Conservation (phyloP, 805 yeast species). For the Metschnikowia vanudenii region DNA sequence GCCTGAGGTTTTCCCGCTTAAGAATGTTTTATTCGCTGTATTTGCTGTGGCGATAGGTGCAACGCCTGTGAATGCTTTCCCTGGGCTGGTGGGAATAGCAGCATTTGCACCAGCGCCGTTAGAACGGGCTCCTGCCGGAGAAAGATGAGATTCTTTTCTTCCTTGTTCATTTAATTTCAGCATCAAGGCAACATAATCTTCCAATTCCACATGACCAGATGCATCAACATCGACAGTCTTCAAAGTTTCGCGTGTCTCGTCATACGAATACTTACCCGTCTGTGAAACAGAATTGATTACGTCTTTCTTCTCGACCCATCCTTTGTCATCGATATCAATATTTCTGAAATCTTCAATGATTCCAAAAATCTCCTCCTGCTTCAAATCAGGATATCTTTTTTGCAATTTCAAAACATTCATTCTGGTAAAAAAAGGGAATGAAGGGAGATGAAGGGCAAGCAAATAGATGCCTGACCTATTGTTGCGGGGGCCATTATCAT, state of each 20-base stretch:
- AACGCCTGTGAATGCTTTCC: constrained; percentile 23
- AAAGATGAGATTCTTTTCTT: constrained; percentile 1
- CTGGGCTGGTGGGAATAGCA: constrained; percentile 18
- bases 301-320: constrained; percentile 90
- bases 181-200: constrained; percentile 83
- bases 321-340: constrained; percentile 88
- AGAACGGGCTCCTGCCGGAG: constrained; percentile 7
- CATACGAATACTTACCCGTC: constrained; percentile 80
- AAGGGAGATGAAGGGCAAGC: neutral
- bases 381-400: constrained; percentile 82
- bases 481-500: constrained; percentile 5
- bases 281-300: constrained; percentile 81
- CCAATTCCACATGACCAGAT: constrained; percentile 94
- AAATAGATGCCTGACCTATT: neutral
- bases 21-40: constrained; percentile 58
- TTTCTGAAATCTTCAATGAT: constrained; percentile 82
- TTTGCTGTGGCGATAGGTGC: constrained; percentile 52
- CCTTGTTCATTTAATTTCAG: constrained; percentile 67
- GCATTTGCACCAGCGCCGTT: constrained; percentile 1
- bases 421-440: neutral
- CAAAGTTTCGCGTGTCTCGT: constrained; percentile 89
- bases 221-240: constrained; percentile 92
- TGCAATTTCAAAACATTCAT: constrained; percentile 46
- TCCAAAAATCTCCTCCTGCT: constrained; percentile 81
- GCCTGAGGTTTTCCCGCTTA: constrained; percentile 84